These are phyloP conservation scores for Eleusine coracana DNA, from an alignment of 176 grass and related monocot species.

Conservation along the genomic window DNA sequence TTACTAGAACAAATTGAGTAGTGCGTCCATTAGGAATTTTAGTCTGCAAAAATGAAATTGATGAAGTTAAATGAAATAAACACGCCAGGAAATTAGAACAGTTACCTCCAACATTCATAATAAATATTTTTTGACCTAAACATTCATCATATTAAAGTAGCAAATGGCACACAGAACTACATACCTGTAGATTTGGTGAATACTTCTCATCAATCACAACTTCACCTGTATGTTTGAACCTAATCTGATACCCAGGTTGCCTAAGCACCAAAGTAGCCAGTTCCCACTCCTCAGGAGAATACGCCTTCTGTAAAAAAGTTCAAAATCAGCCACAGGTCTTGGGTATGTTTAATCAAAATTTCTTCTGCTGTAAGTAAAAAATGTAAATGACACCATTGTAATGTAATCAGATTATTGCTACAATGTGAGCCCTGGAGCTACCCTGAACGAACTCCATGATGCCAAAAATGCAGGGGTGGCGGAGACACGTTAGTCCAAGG, in stretches of 20 bases:
- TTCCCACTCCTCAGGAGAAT: slow-evolving; percentile 72
- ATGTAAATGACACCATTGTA: not conserved
- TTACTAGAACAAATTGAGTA: slow-evolving; percentile 84
- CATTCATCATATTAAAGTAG: not conserved
- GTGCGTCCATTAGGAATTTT: slow-evolving; percentile 86
- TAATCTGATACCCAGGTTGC: slow-evolving; percentile 64
- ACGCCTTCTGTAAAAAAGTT: slow-evolving; percentile 33
- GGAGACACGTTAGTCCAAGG: not conserved
- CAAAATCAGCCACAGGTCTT: slow-evolving; percentile 2
- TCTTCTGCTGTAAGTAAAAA: not conserved
- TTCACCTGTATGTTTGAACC: slow-evolving; percentile 36
- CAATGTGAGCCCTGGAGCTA: not conserved
- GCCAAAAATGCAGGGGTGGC: not conserved
- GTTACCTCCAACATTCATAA: slow-evolving; percentile 3
- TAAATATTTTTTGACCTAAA: not conserved
- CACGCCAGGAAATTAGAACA: slow-evolving; percentile 1
- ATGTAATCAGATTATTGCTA: slow-evolving; percentile 6
- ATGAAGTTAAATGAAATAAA: slow-evolving; percentile 40
- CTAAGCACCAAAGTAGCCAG: slow-evolving; percentile 52
- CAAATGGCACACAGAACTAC: slow-evolving; percentile 15
- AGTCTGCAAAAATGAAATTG: slow-evolving; percentile 46
- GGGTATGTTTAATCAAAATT: slow-evolving; percentile 12
- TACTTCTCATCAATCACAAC: slow-evolving; percentile 80
- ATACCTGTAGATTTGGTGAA: slow-evolving; percentile 65
- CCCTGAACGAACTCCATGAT: not conserved